These are phyloP conservation scores for Vickermania spadyakhi DNA, from an alignment of 208 protist genomes.

Conservation along the genomic window DNA sequence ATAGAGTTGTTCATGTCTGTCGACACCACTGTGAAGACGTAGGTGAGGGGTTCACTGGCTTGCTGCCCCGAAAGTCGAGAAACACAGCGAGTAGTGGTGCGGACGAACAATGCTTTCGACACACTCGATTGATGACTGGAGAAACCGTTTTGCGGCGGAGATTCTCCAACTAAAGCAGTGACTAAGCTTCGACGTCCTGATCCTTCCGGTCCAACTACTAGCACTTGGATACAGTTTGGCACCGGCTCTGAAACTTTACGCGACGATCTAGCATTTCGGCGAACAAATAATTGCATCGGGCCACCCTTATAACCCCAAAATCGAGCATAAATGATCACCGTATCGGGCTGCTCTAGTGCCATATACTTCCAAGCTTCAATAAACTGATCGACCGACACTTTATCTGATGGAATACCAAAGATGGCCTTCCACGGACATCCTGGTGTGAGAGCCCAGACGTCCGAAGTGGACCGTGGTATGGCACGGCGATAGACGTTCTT, in stretches of 20 bases:
- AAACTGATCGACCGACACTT: constrained; percentile 59
- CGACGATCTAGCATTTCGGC: constrained; percentile 29
- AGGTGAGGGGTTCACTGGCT: constrained; percentile 41
- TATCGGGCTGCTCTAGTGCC: constrained; percentile 47
- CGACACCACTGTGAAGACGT: constrained; percentile 43
- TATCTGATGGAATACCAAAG: constrained; percentile 31
- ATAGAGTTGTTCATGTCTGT: constrained; percentile 24
- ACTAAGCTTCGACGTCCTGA: constrained; percentile 52
- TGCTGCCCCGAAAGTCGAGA: constrained; percentile 4
- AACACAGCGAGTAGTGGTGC: constrained; percentile 29
- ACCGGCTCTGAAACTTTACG: constrained; percentile 31
- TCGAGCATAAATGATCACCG: constrained; percentile 73
- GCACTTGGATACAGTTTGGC: constrained; percentile 68
- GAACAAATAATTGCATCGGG: constrained; percentile 53
- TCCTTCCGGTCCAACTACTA: constrained; percentile 38
- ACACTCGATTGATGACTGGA: neutral
- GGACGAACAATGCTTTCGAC: constrained; percentile 12
- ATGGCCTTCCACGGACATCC: constrained; percentile 72
- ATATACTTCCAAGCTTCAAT: constrained; percentile 87
- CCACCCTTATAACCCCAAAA: constrained; percentile 85
- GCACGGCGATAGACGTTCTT: constrained; percentile 64
- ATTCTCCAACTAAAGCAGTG: constrained; percentile 22
- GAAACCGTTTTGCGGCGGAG: constrained; percentile 5
- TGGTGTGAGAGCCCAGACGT: constrained; percentile 78
- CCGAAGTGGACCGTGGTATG: constrained; percentile 24